A percentile compares a stretch with the other conserved stretches of the same genome.
Conservation (phyloP, 768 basidiomycete species). For the Kwoniella bestiolae region DNA sequence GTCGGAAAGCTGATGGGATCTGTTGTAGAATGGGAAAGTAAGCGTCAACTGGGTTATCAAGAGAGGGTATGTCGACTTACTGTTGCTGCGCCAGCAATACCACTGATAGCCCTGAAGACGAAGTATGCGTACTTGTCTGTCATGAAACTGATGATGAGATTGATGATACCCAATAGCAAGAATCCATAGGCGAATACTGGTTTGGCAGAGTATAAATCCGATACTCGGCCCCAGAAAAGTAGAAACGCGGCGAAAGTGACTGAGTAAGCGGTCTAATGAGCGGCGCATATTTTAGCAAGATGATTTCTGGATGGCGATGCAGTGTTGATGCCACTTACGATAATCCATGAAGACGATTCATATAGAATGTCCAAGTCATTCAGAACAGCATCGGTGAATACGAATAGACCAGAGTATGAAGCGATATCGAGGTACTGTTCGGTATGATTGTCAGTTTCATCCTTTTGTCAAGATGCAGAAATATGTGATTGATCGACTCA, state of each 20-base stretch:
- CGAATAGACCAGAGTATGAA: slow-evolving; percentile 27
- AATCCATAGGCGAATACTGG: slow-evolving; percentile 49
- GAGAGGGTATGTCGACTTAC: slow-evolving; percentile 1
- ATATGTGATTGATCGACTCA: slow-evolving; percentile 3
- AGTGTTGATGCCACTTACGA: slow-evolving; percentile 29
- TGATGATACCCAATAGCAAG: slow-evolving; percentile 31
- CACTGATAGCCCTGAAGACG: slow-evolving; percentile 34
- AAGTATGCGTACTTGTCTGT: slow-evolving; percentile 41
- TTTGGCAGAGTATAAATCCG: slow-evolving; percentile 50
- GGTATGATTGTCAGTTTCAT: background rate
- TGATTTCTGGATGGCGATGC: background rate
- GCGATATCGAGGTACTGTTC: slow-evolving; percentile 35
- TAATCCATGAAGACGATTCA: slow-evolving; percentile 44
- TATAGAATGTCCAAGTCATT: slow-evolving; percentile 38
- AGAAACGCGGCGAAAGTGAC: slow-evolving; percentile 47
- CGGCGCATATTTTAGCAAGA: background rate
- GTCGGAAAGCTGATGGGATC: slow-evolving; percentile 42
- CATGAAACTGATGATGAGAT: slow-evolving; percentile 39
- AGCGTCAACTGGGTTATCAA: background rate
- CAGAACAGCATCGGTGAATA: slow-evolving; percentile 41
- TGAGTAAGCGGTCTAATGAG: slow-evolving; percentile 34
- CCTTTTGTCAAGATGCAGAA: too few relatives aligned
- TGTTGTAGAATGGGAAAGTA: background rate
- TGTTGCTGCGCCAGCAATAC: slow-evolving; percentile 35
- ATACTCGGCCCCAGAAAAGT: slow-evolving; percentile 48